Conservation (phyloP, 495 filamentous ascomycete genomes). For the Daldinia caldariorum region DNA sequence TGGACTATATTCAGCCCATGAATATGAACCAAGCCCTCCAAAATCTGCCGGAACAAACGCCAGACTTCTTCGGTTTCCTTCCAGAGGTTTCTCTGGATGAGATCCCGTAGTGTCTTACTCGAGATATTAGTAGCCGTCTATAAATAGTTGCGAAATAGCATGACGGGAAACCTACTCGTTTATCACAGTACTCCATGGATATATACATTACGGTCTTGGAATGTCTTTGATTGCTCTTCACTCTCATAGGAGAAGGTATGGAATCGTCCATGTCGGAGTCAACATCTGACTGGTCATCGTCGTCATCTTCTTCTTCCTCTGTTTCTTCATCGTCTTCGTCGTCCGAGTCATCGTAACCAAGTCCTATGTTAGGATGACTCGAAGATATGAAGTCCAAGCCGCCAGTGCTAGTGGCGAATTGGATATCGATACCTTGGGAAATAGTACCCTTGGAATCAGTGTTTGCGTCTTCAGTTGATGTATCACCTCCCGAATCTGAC, state of each 20-base stretch:
- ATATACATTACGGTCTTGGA: constrained; percentile 60
- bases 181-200: constrained; percentile 96
- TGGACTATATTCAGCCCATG: constrained; percentile 94
- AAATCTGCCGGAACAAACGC: constrained; percentile 89
- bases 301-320: constrained; percentile 53
- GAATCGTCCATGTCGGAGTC: constrained; percentile 37
- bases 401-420: constrained; percentile 70
- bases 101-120: constrained; percentile 82
- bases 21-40: constrained; percentile 91
- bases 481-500: constrained; percentile 65
- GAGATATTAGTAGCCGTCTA: constrained; percentile 11
- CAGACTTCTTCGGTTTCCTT: constrained; percentile 80
- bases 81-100: constrained; percentile 80
- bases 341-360: constrained; percentile 76
- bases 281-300: constrained; percentile 52
- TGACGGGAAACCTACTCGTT: constrained; percentile 66
- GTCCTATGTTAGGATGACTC: constrained; percentile 81
- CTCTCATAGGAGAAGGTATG: constrained; percentile 46
- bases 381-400: constrained; percentile 95
- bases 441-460: constrained; percentile 47
- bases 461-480: constrained; percentile 63
- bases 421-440: constrained; percentile 65
- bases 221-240: constrained; percentile 46
- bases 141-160: not conserved
- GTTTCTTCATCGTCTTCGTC: constrained; percentile 55